Conservation (phyloP, 192 early-diverging fungal species). For the Dissophora globulifera region DNA sequence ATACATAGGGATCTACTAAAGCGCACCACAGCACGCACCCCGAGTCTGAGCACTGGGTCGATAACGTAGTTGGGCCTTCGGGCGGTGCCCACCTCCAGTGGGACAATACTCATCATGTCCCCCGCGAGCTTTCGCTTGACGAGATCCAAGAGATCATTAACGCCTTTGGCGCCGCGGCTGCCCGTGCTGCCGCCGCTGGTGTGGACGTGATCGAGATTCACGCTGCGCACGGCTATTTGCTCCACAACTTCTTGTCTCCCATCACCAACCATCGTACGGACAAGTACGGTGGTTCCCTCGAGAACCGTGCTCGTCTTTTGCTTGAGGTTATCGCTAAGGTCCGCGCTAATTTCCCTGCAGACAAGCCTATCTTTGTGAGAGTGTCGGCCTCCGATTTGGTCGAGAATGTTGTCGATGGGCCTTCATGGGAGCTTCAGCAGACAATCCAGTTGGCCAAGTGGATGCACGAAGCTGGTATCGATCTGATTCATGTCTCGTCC, state of each 20-base stretch:
- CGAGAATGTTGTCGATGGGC: constrained; percentile 51
- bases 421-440: constrained; percentile 79
- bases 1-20: too few relatives aligned
- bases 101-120: constrained; percentile 43
- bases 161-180: constrained; percentile 74
- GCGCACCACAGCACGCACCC: background rate
- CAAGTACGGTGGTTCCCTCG: constrained; percentile 89
- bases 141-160: constrained; percentile 73
- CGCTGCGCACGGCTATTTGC: constrained; percentile 90
- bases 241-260: constrained; percentile 83
- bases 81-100: constrained; percentile 50
- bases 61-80: constrained; percentile 76
- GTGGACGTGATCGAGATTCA: constrained; percentile 94
- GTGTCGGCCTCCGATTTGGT: constrained; percentile 79
- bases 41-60: constrained; percentile 77
- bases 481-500: constrained; percentile 84
- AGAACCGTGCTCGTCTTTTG: constrained; percentile 86
- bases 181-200: constrained; percentile 80
- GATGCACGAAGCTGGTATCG: constrained; percentile 75
- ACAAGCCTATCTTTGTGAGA: constrained; percentile 87
- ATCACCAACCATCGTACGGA: constrained; percentile 89
- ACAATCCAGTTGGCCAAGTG: constrained; percentile 67
- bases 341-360: constrained; percentile 75
- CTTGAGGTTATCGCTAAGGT: constrained; percentile 72
- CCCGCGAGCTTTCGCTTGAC: constrained; percentile 68